A percentile compares a stretch with the other conserved stretches of the same genome.
phyloP scores from a whole-genome alignment of 805 yeast genomes.

The Sugiyamaella qingdaonensis region DNA sequence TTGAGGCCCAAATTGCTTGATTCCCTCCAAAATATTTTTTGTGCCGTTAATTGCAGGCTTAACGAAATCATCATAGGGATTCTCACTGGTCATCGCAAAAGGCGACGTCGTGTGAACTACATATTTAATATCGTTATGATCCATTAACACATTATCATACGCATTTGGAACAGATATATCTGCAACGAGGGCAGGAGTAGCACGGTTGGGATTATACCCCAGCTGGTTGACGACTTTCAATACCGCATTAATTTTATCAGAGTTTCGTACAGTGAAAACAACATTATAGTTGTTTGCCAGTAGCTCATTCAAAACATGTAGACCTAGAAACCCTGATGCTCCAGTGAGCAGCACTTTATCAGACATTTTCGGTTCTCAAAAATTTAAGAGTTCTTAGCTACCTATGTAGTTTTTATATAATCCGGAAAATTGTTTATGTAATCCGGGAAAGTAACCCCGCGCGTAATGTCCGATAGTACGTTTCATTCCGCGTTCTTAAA shows the following conservation, averaged over 20 bases:
- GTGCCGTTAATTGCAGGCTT: constrained; percentile 49
- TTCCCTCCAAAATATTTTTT: constrained; percentile 39
- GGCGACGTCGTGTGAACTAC: constrained; percentile 43
- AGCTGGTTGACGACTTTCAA: not conserved
- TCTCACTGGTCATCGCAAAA: constrained; percentile 33
- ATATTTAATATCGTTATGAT: constrained; percentile 34
- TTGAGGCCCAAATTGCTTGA: constrained; percentile 37
- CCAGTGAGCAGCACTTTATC: constrained; percentile 23
- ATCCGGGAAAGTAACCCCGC: not conserved
- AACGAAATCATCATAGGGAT: constrained; percentile 39
- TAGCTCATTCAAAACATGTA: constrained; percentile 26
- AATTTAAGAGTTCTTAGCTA: not conserved
- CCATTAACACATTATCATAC: constrained; percentile 44
- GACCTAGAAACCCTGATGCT: constrained; percentile 24
- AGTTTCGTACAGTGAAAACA: constrained; percentile 46
- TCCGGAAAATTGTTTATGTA: not conserved
- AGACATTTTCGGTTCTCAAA: not conserved
- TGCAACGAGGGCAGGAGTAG: constrained; percentile 21
- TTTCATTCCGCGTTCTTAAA: no score
- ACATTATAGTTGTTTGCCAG: constrained; percentile 41
- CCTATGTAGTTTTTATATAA: not conserved
- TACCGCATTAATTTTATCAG: constrained; percentile 29
- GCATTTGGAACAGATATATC: constrained; percentile 38
- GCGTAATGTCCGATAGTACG: not conserved
- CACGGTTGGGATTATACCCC: not conserved